Base-by-base conservation (phyloP, 805 yeast genomes). In the Candida khao-thaluensis region DNA sequence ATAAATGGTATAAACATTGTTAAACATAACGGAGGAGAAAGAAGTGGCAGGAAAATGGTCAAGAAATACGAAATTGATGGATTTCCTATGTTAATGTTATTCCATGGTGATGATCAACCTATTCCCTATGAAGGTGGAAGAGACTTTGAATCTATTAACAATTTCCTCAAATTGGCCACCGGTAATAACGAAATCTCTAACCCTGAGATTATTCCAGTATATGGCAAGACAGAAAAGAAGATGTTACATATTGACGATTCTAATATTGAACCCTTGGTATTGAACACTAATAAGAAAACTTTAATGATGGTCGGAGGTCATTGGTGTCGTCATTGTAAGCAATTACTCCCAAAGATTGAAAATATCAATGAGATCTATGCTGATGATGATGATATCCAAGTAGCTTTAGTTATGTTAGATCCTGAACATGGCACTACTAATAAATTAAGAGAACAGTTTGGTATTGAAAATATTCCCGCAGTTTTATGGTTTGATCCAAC, bases 51-150 rank as follows among this genome's bases (percentile, higher is more conserved):
- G 34, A 64, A 67, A 42, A 64, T 76, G 59, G 67, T 76, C 18
- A 67, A 66, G 41, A 66, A 71, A 50, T 79, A 70, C 56, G 69
- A 70, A n/a, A 58, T 77, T 28, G 64, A 75, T 25, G 85, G 85
- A 10, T 85, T 68, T 52, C 95, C 95, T 3, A 76, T 81, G 27
- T 55, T 86, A 38, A 70, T 71, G 48, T 60, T 82, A 45, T 76
- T 84, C 50, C 77, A 80, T 25, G 74, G 76, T 12, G 62, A 64
- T 29, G 53, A 64, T 14, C 60, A 73, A 26, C 78, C 84, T n/a
- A 56, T 74, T 22, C 80, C 73, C 40, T 85, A 69, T 44, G 66
- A 68, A 25, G 85, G 88, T 1, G 60, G 60, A 18, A 69, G 90
- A 48, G 74, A 71, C 28, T 49, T 72, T 12, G 74, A 71, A 16